Base-by-base conservation (phyloP, 2,329 filamentous ascomycete species). In the Chaetomiaceae sp. region DNA sequence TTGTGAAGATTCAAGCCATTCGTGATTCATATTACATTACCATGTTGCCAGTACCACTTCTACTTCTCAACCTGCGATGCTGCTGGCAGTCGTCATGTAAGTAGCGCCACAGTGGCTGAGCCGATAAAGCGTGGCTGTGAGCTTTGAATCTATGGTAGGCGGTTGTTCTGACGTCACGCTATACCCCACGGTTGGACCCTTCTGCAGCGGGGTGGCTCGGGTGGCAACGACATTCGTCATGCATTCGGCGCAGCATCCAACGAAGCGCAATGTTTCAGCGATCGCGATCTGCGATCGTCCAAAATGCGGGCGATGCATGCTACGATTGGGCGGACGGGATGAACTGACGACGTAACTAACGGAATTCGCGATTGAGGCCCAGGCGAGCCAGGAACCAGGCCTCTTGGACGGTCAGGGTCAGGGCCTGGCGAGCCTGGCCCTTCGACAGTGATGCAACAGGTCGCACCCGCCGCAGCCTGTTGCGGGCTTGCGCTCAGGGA, bases 361-460 rank as follows among this genome's bases (percentile, higher is more conserved):
- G 17, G 22, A 30, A 6, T 17, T 22, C 17, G 5, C 6, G 11
- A 5, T 12, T 29, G 12, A 19, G 11, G 30, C n/a, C 26, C n/a
- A 29, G 29, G 15, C 20, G 32, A 32, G 30, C 32, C 42, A 15
- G 4, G 27, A 15, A 26, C 26, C 15, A 19, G 44, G 40, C 26
- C 37, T 34, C 20, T n/a, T n/a, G 32, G 40, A 36, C 22, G 39
- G 43, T 30, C 38, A 24, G 12, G 1, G n/a, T n/a, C n/a, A n/a
- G n/a, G n/a, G n/a, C n/a, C n/a, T n/a, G n/a, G n/a, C n/a, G n/a
- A n/a, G 6, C 10, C 14, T 24, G 17, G 47, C 20, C 32, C 35
- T 38, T 47, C 40, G 37, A 51, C 41, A 51, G 38, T 37, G 32
- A 48, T 50, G 50, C 45, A 52, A 49, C 46, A 38, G 27, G 48